Percentiles rank a stretch among this genome's conserved stretches.
phyloP scores from a whole-genome alignment of 352 stramenopile species.

The Phytophthora pisi region DNA sequence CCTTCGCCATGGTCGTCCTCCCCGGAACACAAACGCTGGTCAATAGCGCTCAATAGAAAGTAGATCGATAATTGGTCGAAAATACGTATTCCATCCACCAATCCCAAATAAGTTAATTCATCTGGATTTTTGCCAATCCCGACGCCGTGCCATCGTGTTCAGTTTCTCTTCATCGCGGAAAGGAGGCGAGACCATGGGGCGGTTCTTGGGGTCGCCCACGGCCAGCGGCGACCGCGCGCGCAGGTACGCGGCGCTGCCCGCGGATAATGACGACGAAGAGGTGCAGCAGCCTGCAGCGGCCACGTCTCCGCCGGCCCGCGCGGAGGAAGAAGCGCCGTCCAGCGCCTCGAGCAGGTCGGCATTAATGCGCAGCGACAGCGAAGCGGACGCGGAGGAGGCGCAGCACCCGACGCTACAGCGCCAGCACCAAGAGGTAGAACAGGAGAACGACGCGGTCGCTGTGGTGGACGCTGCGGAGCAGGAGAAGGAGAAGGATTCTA shows the following conservation, averaged over 20 bases:
- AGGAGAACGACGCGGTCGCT: constrained; percentile 1
- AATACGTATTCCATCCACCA: constrained; percentile 3
- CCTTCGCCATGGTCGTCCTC: constrained; percentile 10
- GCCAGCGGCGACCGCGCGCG: constrained; percentile 45
- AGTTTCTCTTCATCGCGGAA: constrained; percentile 29
- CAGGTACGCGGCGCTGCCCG: constrained; percentile 63
- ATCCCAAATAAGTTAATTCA: neutral
- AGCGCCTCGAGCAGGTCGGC: constrained; percentile 22
- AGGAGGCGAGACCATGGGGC: constrained; percentile 44
- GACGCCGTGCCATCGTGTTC: constrained; percentile 13
- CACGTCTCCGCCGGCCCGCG: neutral
- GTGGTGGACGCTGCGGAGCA: constrained; percentile 7
- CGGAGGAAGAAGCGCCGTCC: constrained; percentile 20
- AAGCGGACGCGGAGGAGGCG: constrained; percentile 31
- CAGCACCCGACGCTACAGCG: constrained; percentile 27
- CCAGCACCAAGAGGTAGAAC: constrained; percentile 28
- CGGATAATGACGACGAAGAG: constrained; percentile 31
- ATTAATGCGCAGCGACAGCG: constrained; percentile 41
- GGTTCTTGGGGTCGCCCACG: constrained; percentile 56
- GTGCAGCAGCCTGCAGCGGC: neutral
- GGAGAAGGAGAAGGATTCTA: constrained; percentile 14
- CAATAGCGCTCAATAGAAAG: neutral
- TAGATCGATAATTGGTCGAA: constrained; percentile 10
- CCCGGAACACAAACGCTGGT: constrained; percentile 4
- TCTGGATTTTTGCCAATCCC: constrained; percentile 22